Evolutionary conservation across 2,329 filamentous ascomycete species (phyloP).

Genomic region (Fusarium sp.): DNA sequence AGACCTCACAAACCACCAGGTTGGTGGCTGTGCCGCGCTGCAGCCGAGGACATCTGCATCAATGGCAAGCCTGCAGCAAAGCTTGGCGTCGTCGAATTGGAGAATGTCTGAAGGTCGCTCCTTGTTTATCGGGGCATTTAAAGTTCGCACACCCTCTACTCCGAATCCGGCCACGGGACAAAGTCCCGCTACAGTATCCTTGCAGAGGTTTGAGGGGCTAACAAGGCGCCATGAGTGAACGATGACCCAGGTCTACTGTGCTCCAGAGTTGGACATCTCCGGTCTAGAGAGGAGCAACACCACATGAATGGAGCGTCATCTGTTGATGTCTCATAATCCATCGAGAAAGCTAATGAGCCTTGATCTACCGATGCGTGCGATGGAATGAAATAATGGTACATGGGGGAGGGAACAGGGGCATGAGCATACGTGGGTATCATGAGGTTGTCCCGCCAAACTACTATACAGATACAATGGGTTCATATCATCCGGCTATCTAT

Average conservation of each 20-base stretch:
- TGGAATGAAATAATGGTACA: not conserved
- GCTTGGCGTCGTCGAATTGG: constrained; percentile 5
- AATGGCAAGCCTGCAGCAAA: not conserved
- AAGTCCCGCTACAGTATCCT: not conserved
- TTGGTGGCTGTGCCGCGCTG: constrained; percentile 6
- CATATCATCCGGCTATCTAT: constrained; percentile 2
- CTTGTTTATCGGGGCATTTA: not conserved
- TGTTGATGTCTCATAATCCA: not conserved
- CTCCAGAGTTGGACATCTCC: not conserved
- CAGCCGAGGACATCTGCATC: constrained; percentile 5
- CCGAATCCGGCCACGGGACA: constrained; percentile 1
- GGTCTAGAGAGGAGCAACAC: not conserved
- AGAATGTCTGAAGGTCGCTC: constrained; percentile 1
- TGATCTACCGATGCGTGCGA: not conserved
- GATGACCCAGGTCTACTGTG: constrained; percentile 4
- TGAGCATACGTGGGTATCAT: constrained; percentile 43
- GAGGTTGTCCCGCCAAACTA: constrained; percentile 39
- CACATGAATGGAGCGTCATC: not conserved
- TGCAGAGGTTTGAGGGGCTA: not conserved
- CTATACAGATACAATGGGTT: constrained; percentile 33
- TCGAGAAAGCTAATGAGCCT: not conserved
- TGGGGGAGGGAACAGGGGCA: not conserved
- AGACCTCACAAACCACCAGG: not conserved
- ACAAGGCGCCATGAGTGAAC: constrained; percentile 6
- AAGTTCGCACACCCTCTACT: not conserved